Evolutionary conservation across 2,329 filamentous ascomycete genomes (phyloP), one percentile per base, ranked within the genome.

Genomic region (Cladosporium sphaerospermum): DNA sequence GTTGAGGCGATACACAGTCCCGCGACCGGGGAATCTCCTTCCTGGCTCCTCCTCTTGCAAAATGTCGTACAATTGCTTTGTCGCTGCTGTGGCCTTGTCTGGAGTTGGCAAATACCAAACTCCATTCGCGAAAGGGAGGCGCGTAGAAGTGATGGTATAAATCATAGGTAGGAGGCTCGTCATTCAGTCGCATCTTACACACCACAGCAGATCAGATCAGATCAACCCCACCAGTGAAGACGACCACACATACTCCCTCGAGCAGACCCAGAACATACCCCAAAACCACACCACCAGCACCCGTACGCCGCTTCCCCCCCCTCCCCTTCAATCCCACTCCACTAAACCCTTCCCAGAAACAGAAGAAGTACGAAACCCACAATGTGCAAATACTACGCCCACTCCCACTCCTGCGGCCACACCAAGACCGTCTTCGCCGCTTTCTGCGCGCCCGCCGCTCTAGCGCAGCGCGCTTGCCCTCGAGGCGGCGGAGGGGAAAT

Each of bases 351-450:
- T 8, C 34, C 18, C 11, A n/a, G n/a, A n/a, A n/a, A n/a, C n/a
- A n/a, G n/a, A n/a, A n/a, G n/a, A n/a, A n/a, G n/a, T n/a, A n/a
- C n/a, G n/a, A n/a, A n/a, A n/a, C n/a, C n/a, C n/a, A n/a, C 48
- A 31, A 76, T 75, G 73, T 75, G 73, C 65, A 72, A 68, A 62
- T 75, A 74, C 63, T 74, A 75, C 62, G 73, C 73, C 45, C 73
- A 76, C 65, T 68, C 64, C 3, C 69, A 75, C 64, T 61, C 64
- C 11, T 76, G 73, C 61, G 73, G 73, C 42, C 73, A 76, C 60
- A 73, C 71, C 13, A 64, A 67, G 53, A 73, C 65, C 9, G 64
- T 70, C 47, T 69, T 70, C 53, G 66, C 68, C 14, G 61, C 58
- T 18, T 67, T 64, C 57, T 71, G 68, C 54, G 47, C 65, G 0